Evolutionary conservation across 2,329 filamentous ascomycete genomes (phyloP).

Genomic region (Hypoxylon sp.): DNA sequence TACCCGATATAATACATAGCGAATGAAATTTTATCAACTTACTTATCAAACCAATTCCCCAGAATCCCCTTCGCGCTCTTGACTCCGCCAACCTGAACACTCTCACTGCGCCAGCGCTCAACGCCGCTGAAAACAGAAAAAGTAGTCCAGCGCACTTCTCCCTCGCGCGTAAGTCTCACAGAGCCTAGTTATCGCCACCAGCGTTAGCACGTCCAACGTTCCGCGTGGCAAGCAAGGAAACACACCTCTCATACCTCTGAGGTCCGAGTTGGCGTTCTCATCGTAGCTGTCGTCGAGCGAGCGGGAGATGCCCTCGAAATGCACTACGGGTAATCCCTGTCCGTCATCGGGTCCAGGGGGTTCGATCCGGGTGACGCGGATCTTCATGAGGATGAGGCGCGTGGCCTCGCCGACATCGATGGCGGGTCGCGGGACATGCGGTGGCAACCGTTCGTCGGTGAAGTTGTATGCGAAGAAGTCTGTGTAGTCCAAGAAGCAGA

Average conservation of each 20-base stretch:
- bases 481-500: slow-evolving; percentile 74
- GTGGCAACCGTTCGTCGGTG: slow-evolving; percentile 58
- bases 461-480: slow-evolving; percentile 84
- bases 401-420: slow-evolving; percentile 76
- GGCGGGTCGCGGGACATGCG: slow-evolving; percentile 63
- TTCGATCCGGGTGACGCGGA: slow-evolving; percentile 74
- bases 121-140: slow-evolving; percentile 75
- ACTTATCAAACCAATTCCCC: slow-evolving; percentile 85
- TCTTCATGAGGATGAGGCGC: slow-evolving; percentile 77
- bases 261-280: slow-evolving; percentile 76
- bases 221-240: slow-evolving; percentile 12
- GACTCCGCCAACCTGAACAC: slow-evolving; percentile 79
- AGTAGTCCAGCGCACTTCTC: slow-evolving; percentile 82
- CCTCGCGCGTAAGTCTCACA: slow-evolving; percentile 76
- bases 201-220: slow-evolving; percentile 28
- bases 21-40: slow-evolving; percentile 44
- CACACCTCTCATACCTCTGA: slow-evolving; percentile 68
- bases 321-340: slow-evolving; percentile 73
- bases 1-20: background rate
- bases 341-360: slow-evolving; percentile 71
- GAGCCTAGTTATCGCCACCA: slow-evolving; percentile 60
- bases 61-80: slow-evolving; percentile 76
- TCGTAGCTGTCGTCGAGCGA: slow-evolving; percentile 76
- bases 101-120: slow-evolving; percentile 82
- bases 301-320: slow-evolving; percentile 75